Evolutionary conservation across 345 rosid genomes (phyloP).

Genomic region (Odontarrhena argentea): DNA sequence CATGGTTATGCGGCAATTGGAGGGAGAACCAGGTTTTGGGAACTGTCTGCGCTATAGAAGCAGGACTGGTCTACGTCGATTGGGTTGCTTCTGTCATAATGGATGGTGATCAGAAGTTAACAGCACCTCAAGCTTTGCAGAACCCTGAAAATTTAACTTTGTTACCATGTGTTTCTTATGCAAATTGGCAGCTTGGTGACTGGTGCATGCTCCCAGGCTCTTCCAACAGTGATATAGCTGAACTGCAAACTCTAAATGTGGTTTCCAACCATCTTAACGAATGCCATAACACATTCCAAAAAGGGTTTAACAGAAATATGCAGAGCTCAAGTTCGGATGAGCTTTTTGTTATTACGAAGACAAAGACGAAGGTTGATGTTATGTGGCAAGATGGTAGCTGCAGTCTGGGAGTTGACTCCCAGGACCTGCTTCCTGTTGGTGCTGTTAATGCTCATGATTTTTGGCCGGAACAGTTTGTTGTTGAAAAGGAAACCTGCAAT

Average conservation of each 20-base stretch:
- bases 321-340: slow-evolving; percentile 41
- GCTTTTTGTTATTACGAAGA: slow-evolving; percentile 62
- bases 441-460: slow-evolving; percentile 72
- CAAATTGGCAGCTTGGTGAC: slow-evolving; percentile 94
- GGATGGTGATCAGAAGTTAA: slow-evolving; percentile 42
- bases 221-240: slow-evolving; percentile 37
- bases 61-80: slow-evolving; percentile 68
- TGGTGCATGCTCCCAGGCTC: slow-evolving; percentile 70
- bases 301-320: slow-evolving; percentile 44
- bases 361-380: slow-evolving; percentile 67
- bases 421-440: slow-evolving; percentile 61
- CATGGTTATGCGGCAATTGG: slow-evolving; percentile 85
- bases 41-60: slow-evolving; percentile 65
- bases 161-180: slow-evolving; percentile 68
- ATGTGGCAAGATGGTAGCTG: slow-evolving; percentile 84
- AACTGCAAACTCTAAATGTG: slow-evolving; percentile 34
- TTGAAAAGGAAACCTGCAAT: slow-evolving; percentile 54
- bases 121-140: slow-evolving; percentile 59
- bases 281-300: slow-evolving; percentile 38
- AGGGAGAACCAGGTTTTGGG: slow-evolving; percentile 63
- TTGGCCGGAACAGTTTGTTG: slow-evolving; percentile 91
- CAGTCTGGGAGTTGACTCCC: slow-evolving; percentile 58
- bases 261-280: slow-evolving; percentile 29
- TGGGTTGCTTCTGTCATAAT: slow-evolving; percentile 71
- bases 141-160: slow-evolving; percentile 58